Evolutionary conservation across 345 rosid species (phyloP).

Genomic region (Euphorbia pulcherrima): DNA sequence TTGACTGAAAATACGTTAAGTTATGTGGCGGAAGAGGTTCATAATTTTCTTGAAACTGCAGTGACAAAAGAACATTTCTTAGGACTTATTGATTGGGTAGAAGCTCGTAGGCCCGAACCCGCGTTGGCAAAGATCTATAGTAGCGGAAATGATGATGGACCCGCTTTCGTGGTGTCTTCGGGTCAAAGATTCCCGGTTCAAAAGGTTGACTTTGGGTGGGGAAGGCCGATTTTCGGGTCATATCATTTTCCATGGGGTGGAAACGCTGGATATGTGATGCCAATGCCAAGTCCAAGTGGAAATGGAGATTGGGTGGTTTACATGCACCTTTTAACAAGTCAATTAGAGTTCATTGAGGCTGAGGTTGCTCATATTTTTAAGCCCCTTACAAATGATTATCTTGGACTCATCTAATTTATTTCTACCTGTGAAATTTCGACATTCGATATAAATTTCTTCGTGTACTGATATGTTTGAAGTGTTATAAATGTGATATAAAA

Average conservation of each 20-base stretch:
- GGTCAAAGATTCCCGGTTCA: slow-evolving; percentile 55
- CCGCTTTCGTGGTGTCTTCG: slow-evolving; percentile 70
- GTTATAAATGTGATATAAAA: no score
- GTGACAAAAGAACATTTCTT: slow-evolving; percentile 59
- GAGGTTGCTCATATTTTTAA: slow-evolving; percentile 31
- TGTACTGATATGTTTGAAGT: no score
- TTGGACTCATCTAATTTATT: neutral
- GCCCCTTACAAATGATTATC: slow-evolving; percentile 34
- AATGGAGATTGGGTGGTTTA: slow-evolving; percentile 67
- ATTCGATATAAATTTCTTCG: no score
- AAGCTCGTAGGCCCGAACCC: slow-evolving; percentile 52
- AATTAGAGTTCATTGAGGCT: slow-evolving; percentile 32
- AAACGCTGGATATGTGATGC: slow-evolving; percentile 57
- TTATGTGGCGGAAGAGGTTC: slow-evolving; percentile 56
- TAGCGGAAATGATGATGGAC: slow-evolving; percentile 37
- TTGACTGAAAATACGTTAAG: slow-evolving; percentile 41
- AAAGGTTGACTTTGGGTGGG: slow-evolving; percentile 60
- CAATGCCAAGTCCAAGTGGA: slow-evolving; percentile 47
- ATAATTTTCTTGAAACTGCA: slow-evolving; percentile 35
- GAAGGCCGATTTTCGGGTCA: slow-evolving; percentile 45
- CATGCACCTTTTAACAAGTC: slow-evolving; percentile 32
- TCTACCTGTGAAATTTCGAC: no score
- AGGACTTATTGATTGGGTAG: slow-evolving; percentile 76
- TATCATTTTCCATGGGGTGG: slow-evolving; percentile 62
- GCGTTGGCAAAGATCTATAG: slow-evolving; percentile 49